Conservation (phyloP, 176 grass and related monocot genomes). For the Juncus effusus region DNA sequence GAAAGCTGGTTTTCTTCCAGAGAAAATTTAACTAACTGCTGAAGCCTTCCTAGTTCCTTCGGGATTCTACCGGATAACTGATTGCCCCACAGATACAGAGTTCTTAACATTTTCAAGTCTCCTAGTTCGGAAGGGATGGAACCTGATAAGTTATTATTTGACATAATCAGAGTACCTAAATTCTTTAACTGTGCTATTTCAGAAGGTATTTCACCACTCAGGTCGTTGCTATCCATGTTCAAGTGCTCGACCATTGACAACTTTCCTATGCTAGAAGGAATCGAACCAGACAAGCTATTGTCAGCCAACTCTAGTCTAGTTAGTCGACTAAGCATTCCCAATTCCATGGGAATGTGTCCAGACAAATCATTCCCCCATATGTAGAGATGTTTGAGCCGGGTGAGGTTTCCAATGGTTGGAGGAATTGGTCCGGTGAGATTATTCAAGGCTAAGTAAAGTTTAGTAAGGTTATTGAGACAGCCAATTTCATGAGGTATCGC, state of each 20-base stretch:
- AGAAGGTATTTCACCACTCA: constrained; percentile 49
- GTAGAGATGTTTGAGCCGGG: constrained; percentile 37
- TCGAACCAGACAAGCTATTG: constrained; percentile 50
- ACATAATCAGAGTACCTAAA: too few relatives aligned
- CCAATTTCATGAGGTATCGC: constrained; percentile 37
- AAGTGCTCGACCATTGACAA: constrained; percentile 38
- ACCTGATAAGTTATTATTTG: too few relatives aligned
- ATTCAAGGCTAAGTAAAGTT: constrained; percentile 42
- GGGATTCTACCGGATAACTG: too few relatives aligned
- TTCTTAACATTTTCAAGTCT: too few relatives aligned
- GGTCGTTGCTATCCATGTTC: constrained; percentile 46
- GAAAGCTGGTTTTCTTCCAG: too few relatives aligned
- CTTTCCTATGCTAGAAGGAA: constrained; percentile 53
- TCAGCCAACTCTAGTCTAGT: constrained; percentile 32
- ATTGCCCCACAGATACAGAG: too few relatives aligned
- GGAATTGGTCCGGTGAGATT: constrained; percentile 50
- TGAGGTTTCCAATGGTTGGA: constrained; percentile 40
- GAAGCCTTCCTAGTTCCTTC: too few relatives aligned
- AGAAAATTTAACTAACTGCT: too few relatives aligned
- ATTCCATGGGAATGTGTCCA: constrained; percentile 33
- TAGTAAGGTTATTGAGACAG: constrained; percentile 31
- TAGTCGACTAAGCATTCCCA: constrained; percentile 51
- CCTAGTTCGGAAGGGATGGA: too few relatives aligned
- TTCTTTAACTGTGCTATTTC: constrained; percentile 14
- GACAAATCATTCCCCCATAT: constrained; percentile 38